Conservation (phyloP, 805 yeast genomes). For the Candida qinlingensis region DNA sequence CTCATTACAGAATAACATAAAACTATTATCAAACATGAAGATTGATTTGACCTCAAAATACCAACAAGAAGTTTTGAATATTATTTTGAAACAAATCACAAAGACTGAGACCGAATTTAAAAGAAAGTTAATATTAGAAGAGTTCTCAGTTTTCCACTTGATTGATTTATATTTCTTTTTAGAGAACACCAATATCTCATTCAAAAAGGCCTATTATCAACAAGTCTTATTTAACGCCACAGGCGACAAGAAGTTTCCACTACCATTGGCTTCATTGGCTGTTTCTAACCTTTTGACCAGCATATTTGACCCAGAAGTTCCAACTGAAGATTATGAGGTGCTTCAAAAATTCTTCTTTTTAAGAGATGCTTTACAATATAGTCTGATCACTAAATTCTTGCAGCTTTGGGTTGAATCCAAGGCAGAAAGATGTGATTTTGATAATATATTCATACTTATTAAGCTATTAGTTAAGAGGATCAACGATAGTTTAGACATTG, state of each 20-base stretch:
- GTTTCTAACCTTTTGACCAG: conserved; percentile 22
- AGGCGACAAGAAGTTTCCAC: conserved; percentile 43
- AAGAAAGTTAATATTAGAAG: conserved; percentile 34
- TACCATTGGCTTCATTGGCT: conserved; percentile 27
- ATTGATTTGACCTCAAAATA: conserved; percentile 17
- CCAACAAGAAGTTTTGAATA: conserved; percentile 14
- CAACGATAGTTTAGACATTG: conserved; percentile 20
- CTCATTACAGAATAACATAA: conserved; percentile 10
- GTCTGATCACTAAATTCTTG: conserved; percentile 51
- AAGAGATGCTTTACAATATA: conserved; percentile 52
- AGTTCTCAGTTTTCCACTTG: conserved; percentile 45
- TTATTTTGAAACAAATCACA: conserved; percentile 9
- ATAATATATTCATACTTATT: conserved; percentile 43
- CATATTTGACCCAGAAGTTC: conserved; percentile 17
- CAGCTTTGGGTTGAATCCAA: conserved; percentile 61
- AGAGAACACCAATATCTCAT: conserved; percentile 50
- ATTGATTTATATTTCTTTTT: conserved; percentile 51
- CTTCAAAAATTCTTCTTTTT: conserved; percentile 37
- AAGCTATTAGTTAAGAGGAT: conserved; percentile 29
- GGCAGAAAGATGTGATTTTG: conserved; percentile 48
- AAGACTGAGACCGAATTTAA: conserved; percentile 10
- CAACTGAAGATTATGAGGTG: conserved; percentile 27
- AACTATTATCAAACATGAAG: conserved; percentile 10
- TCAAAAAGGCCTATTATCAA: conserved; percentile 58
- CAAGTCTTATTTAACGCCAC: conserved; percentile 57